Percentiles rank a stretch among this genome's conserved stretches.
Conservation (phyloP, 257 asterid species). For the Lavandula angustifolia region DNA sequence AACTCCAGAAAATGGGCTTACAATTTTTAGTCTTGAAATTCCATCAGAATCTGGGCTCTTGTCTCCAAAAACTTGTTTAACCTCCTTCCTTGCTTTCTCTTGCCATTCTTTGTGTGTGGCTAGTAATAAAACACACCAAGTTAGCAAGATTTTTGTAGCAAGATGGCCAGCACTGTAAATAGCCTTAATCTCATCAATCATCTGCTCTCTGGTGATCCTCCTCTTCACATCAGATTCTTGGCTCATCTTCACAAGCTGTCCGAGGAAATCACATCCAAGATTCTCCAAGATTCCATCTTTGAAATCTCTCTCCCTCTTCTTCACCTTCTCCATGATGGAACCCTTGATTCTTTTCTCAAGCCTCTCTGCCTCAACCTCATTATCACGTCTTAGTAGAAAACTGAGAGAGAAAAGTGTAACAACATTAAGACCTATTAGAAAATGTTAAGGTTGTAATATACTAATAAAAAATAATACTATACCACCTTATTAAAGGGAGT, state of each 20-base stretch:
- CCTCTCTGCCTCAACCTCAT: constrained; percentile 62
- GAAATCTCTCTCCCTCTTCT: constrained; percentile 39
- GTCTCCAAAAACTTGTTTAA: constrained; percentile 34
- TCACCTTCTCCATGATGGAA: constrained; percentile 48
- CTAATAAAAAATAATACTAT: too few relatives aligned
- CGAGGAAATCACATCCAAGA: constrained; percentile 42
- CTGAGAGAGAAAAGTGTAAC: too few relatives aligned
- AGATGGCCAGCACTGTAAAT: constrained; percentile 55
- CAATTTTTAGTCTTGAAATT: constrained; percentile 53
- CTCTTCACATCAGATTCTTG: constrained; percentile 40
- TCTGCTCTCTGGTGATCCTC: constrained; percentile 44
- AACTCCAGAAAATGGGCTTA: constrained; percentile 17
- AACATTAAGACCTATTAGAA: too few relatives aligned
- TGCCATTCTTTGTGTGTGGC: constrained; percentile 61
- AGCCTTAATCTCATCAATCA: constrained; percentile 57
- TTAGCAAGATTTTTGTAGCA: constrained; percentile 49
- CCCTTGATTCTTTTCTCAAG: constrained; percentile 47
- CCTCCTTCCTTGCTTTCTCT: constrained; percentile 60
- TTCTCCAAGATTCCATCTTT: constrained; percentile 25
- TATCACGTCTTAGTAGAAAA: constrained; percentile 39
- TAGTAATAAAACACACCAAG: constrained; percentile 55
- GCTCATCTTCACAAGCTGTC: constrained; percentile 46
- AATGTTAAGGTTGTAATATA: too few relatives aligned
- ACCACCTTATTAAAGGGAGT: constrained; percentile 39
- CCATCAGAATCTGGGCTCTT: constrained; percentile 52